phyloP scores from a whole-genome alignment of 352 stramenopile genomes.

The Plasmopara muralis region DNA sequence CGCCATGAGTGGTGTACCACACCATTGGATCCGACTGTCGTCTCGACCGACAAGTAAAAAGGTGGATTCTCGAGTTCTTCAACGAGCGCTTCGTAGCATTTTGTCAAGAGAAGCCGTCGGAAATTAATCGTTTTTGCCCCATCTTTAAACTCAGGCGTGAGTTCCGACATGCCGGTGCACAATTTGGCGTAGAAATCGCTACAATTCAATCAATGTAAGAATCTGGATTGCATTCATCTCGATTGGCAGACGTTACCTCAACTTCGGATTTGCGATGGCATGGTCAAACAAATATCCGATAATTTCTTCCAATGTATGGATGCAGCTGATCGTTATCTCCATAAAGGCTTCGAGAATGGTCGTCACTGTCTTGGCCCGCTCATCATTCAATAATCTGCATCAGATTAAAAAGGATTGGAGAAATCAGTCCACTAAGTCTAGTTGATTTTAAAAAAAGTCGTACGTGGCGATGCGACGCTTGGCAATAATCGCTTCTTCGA shows the following conservation, averaged over 20 bases:
- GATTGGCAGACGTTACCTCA: slow-evolving; percentile 31
- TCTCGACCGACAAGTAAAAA: slow-evolving; percentile 7
- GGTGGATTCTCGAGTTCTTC: slow-evolving; percentile 46
- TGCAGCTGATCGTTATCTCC: slow-evolving; percentile 61
- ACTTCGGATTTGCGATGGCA: slow-evolving; percentile 49
- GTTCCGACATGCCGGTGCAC: slow-evolving; percentile 53
- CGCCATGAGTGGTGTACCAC: slow-evolving; percentile 54
- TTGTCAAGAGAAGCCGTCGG: slow-evolving; percentile 64
- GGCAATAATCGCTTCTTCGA: slow-evolving; percentile 57
- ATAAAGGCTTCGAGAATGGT: slow-evolving; percentile 49
- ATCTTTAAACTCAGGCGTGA: slow-evolving; percentile 74
- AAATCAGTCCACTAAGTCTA: background rate
- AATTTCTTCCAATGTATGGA: slow-evolving; percentile 61
- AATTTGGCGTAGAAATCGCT: slow-evolving; percentile 63
- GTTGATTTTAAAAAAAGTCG: slow-evolving; percentile 7
- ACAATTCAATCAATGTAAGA: background rate
- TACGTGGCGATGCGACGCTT: slow-evolving; percentile 49
- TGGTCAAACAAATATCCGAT: slow-evolving; percentile 65
- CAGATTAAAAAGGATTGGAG: slow-evolving; percentile 3
- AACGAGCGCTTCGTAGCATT: slow-evolving; percentile 76
- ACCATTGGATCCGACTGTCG: slow-evolving; percentile 16
- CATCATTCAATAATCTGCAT: slow-evolving; percentile 52
- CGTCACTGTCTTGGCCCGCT: slow-evolving; percentile 32
- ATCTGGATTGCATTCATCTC: no score
- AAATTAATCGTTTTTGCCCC: slow-evolving; percentile 83